phyloP scores from a whole-genome alignment of 2,329 filamentous ascomycete species.

The Colletotrichum chrysophilum region DNA sequence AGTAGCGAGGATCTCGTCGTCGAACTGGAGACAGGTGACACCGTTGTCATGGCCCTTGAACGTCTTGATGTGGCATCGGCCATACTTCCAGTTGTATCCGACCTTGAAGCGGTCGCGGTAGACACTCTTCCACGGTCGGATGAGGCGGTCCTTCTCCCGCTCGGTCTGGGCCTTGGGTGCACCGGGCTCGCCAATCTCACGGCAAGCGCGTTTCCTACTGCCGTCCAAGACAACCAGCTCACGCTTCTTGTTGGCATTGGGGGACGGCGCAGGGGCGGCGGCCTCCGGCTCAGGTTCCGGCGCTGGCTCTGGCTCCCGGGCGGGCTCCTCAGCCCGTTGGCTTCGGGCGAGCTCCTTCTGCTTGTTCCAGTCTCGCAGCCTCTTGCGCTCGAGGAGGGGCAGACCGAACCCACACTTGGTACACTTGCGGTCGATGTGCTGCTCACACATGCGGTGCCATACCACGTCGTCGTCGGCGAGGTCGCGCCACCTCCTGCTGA shows the following conservation, averaged over 20 bases:
- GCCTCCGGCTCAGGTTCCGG: constrained; percentile 27
- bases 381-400: constrained; percentile 86
- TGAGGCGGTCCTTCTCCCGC: constrained; percentile 50
- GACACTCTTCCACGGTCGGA: constrained; percentile 92
- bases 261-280: constrained; percentile 16
- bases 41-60: constrained; percentile 90
- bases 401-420: constrained; percentile 96
- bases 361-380: constrained; percentile 83
- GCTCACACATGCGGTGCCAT: constrained; percentile 96
- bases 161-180: constrained; percentile 28
- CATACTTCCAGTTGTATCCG: constrained; percentile 97
- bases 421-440: constrained; percentile 89
- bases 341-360: constrained; percentile 70
- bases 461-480: constrained; percentile 97
- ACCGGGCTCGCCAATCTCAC: constrained; percentile 14
- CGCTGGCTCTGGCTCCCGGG: neutral
- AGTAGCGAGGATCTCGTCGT: constrained; percentile 89
- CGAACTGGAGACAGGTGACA: constrained; percentile 60
- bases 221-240: constrained; percentile 31
- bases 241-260: constrained; percentile 38
- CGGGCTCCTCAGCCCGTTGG: constrained; percentile 24
- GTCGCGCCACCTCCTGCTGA: constrained; percentile 85
- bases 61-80: constrained; percentile 81
- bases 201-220: constrained; percentile 40
- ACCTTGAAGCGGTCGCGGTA: constrained; percentile 96